Base-by-base conservation (phyloP, 768 basidiomycete species). In the Floccularia luteovirens region DNA sequence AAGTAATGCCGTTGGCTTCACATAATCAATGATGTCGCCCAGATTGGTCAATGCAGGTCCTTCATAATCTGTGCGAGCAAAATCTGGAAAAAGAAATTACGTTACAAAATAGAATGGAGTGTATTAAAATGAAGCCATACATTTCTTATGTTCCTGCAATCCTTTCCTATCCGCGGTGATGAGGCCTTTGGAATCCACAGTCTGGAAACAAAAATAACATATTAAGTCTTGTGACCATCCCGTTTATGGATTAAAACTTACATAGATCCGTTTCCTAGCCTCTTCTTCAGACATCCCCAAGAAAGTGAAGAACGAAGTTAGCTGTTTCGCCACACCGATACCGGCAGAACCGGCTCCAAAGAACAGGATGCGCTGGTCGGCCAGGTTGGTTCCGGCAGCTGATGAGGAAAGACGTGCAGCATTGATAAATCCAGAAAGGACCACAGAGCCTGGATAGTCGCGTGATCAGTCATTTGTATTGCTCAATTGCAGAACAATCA, bases 281-380 rank as follows among this genome's bases (percentile, higher is more conserved):
- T 85, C 79, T 43, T 83, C 74, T 47, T 74, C 78, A 14, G 61
- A 64, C 57, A 86, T 46, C 6, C 84, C 82, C 30, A 73, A 62
- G 48, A 85, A 59, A 37, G 72, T 84, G 67, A 90, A 89, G 69
- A 90, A 92, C 41, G 82, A 83, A 56, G 78, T 66, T 21, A 87
- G 67, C 54, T 92, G 89, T 60, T 78, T 79, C 31, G 84, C 90
- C 27, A 94, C 91, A 40, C 90, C 91, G 38, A 92, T 83, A 32
- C 90, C 90, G 5, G 87, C 84, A 8, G 81, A 84, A 0, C 91
- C 91, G 1, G 90, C 89, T n/a, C 91, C 91, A 37, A 87, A 80
- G 71, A 94, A 92, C 37, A 93, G 68, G 50, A 93, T 84, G 32
- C 76, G 75, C 50, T 93, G 90, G 35, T 87, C 83, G 20, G 67